phyloP scores from a whole-genome alignment of 2,329 filamentous ascomycete genomes.

The Diplodia scrobiculata region DNA sequence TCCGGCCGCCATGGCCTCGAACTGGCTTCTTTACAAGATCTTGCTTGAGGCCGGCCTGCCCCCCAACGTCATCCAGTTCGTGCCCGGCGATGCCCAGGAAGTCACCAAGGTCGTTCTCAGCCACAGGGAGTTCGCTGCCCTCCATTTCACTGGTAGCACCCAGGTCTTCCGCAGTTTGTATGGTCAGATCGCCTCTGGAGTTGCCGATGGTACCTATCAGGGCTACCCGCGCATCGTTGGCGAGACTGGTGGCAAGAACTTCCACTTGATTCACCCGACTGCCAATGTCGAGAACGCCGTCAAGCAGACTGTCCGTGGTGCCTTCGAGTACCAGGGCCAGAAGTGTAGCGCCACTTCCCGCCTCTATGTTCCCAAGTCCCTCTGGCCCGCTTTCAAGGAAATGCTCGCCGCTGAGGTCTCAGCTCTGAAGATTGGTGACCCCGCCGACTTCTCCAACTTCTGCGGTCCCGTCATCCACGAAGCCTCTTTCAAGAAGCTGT shows the following conservation, averaged over 20 bases:
- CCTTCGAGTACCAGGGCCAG: slow-evolving; percentile 89
- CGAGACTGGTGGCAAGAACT: slow-evolving; percentile 93
- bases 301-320: slow-evolving; percentile 79
- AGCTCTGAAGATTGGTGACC: slow-evolving; percentile 69
- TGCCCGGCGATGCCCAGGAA: slow-evolving; percentile 82
- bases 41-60: slow-evolving; percentile 88
- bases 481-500: slow-evolving; percentile 77
- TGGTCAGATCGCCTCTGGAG: slow-evolving; percentile 78
- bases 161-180: slow-evolving; percentile 87
- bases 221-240: slow-evolving; percentile 87
- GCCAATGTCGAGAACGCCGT: slow-evolving; percentile 79
- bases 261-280: slow-evolving; percentile 76
- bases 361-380: slow-evolving; percentile 73
- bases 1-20: slow-evolving; percentile 82
- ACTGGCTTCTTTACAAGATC: slow-evolving; percentile 88
- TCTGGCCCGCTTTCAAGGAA: slow-evolving; percentile 71
- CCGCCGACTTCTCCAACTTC: slow-evolving; percentile 74
- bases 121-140: slow-evolving; percentile 80
- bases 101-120: slow-evolving; percentile 76
- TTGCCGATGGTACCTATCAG: slow-evolving; percentile 78
- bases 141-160: slow-evolving; percentile 94
- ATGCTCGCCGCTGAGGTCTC: slow-evolving; percentile 68
- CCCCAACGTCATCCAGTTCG: slow-evolving; percentile 86
- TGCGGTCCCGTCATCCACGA: slow-evolving; percentile 85
- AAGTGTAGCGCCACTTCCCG: slow-evolving; percentile 87